These are phyloP conservation scores for Lophium mytilinum DNA, from an alignment of 495 filamentous ascomycete genomes.

Conservation along the genomic window DNA sequence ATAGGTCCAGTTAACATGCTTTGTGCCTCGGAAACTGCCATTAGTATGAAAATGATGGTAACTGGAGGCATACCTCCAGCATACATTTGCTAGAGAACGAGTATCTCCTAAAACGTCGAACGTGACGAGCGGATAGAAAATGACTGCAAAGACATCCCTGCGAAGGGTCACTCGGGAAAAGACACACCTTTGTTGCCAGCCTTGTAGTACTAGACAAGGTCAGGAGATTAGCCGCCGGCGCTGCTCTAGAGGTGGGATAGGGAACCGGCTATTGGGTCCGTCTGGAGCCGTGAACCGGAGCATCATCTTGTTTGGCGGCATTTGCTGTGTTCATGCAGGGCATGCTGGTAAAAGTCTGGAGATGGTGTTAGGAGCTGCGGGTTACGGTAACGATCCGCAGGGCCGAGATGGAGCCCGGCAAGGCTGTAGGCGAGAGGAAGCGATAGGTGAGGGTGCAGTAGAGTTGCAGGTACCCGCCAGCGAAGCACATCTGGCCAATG, in stretches of 20 bases:
- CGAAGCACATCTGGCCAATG: neutral
- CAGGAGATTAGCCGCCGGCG: neutral
- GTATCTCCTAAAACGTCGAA: no score
- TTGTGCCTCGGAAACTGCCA: no score
- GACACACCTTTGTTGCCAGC: no score
- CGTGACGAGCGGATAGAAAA: no score
- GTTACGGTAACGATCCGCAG: neutral
- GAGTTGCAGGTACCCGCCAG: conserved; percentile 3
- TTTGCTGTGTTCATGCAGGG: neutral
- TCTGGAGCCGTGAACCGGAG: neutral
- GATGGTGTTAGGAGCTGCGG: neutral
- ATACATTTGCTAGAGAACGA: no score
- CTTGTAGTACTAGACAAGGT: neutral
- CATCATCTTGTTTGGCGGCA: no score
- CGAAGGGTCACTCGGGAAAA: no score
- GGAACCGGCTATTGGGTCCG: neutral
- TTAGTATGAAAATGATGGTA: no score
- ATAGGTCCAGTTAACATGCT: no score
- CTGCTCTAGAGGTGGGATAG: neutral
- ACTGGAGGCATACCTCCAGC: no score
- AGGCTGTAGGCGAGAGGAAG: conserved; percentile 2
- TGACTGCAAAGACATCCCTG: no score
- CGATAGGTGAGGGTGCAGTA: neutral
- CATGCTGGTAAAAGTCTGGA: neutral
- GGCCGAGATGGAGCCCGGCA: neutral